Base-by-base conservation (phyloP, 176 grass and related monocot species). In the Zoysia japonica region DNA sequence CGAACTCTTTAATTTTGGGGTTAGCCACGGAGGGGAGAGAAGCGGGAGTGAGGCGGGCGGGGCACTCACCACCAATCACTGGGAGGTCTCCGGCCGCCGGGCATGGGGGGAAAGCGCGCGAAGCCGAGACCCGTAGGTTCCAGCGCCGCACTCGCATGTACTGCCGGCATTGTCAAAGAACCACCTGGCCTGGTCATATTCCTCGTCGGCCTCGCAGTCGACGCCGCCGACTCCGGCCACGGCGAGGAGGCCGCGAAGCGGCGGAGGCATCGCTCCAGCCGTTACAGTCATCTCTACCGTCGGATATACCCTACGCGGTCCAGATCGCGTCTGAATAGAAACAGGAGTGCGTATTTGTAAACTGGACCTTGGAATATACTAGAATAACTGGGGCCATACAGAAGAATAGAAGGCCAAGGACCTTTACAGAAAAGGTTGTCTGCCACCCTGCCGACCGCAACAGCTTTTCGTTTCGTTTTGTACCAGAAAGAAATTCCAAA, bases 91-190 rank as follows among this genome's bases (percentile, higher is more conserved):
- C 82, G 85, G 44, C 28, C 28, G 28, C 28, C 28, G 28, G 28
- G 28, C 28, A 28, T 0, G 28, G 28, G 28, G 28, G 28, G 28
- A 28, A 28, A 28, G 28, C 28, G 28, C 28, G 28, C 28, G 28
- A 28, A 28, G 28, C 28, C 28, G 28, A 28, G 28, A 28, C 28
- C 28, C 28, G 28, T 28, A 28, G 37, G 78, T 65, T 17, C 86
- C 83, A 16, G 80, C 74, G 19, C 62, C 81, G 47, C 10, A 52
- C 55, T 85, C 84, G 85, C 74, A 78, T 9, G 74, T 63, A 59
- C 69, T 38, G 11, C 85, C 82, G 80, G 84, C 68, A 54, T 79
- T 84, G 36, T 72, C 84, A 46, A 68, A 38, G 61, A 90, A 74
- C 17, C 79, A 88, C 41, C 64, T 53, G 20, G 80, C 61, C 42